phyloP scores from a whole-genome alignment of 495 filamentous ascomycete genomes.

The Penicillium paradoxum region DNA sequence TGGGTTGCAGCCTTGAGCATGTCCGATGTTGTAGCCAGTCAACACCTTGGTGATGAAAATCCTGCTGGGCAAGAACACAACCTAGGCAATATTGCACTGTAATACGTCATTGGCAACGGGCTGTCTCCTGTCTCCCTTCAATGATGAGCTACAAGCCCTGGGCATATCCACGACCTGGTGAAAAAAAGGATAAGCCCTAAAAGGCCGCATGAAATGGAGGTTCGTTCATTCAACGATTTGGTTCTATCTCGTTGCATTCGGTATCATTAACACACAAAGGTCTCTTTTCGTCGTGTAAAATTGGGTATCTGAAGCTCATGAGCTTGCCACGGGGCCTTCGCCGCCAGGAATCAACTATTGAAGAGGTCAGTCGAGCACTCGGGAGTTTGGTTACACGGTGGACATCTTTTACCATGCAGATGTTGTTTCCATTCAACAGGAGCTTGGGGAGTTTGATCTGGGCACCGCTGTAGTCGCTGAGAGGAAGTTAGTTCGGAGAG shows the following conservation, averaged over 20 bases:
- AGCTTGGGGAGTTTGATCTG: conserved; percentile 89
- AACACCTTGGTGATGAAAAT: neutral
- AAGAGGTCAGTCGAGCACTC: neutral
- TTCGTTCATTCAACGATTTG: conserved; percentile 17
- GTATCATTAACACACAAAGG: conserved; percentile 30
- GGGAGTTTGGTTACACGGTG: neutral
- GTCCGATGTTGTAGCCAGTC: neutral
- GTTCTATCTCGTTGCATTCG: conserved; percentile 28
- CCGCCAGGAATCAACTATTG: conserved; percentile 79
- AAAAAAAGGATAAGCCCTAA: neutral
- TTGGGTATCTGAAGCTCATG: conserved; percentile 17
- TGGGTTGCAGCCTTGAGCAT: neutral
- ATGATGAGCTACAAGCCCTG: neutral
- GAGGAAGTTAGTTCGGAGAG: conserved; percentile 20
- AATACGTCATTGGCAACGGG: neutral
- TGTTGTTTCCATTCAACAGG: conserved; percentile 95
- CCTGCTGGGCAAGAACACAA: neutral
- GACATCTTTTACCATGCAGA: conserved; percentile 81
- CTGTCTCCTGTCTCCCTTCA: neutral
- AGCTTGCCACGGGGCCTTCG: conserved; percentile 59
- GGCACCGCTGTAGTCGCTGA: conserved; percentile 83
- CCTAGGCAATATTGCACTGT: neutral
- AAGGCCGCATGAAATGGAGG: neutral
- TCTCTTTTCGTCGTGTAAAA: conserved; percentile 21
- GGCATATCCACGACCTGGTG: neutral